A percentile compares a stretch with the other conserved stretches of the same genome.
Conservation (phyloP, 2,329 filamentous ascomycete species). For the Didymellaceae sp. region DNA sequence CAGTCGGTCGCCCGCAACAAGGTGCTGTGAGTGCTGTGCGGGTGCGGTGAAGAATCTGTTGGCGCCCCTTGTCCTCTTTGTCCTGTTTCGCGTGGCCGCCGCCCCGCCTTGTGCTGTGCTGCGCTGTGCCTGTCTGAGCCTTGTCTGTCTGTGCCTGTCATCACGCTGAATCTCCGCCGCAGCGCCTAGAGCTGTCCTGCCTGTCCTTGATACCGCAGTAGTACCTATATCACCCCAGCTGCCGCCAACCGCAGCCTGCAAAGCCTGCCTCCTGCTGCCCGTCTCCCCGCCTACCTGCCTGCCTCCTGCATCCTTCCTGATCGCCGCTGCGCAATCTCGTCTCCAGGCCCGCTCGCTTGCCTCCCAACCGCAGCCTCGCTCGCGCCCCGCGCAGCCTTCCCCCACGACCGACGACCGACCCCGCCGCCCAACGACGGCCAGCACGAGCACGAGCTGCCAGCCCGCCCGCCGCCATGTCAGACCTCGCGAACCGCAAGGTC, state of each 20-base stretch:
- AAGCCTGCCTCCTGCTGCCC: background rate
- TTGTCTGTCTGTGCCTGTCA: constrained; percentile 24
- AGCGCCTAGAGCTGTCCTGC: constrained; percentile 31
- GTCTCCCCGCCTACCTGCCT: constrained; percentile 1
- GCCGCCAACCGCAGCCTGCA: constrained; percentile 22
- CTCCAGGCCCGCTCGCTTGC: background rate
- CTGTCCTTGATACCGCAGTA: background rate
- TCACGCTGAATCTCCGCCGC: constrained; percentile 31
- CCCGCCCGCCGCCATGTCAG: constrained; percentile 56
- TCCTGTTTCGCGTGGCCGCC: constrained; percentile 4
- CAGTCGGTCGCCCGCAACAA: constrained; percentile 21
- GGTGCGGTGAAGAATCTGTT: constrained; percentile 19
- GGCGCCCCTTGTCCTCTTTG: background rate
- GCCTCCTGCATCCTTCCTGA: constrained; percentile 15
- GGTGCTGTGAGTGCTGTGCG: background rate
- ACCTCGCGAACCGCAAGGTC: constrained; percentile 74
- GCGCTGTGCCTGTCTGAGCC: background rate
- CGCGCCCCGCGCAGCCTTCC: constrained; percentile 5
- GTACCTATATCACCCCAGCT: constrained; percentile 28
- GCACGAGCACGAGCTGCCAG: background rate
- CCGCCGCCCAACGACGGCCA: constrained; percentile 1
- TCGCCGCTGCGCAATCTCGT: constrained; percentile 7
- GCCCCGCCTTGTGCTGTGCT: background rate
- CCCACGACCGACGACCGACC: background rate
- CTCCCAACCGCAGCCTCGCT: background rate